These are phyloP conservation scores for Carex pumila DNA, from an alignment of 176 grass and related monocot genomes.

Conservation along the genomic window DNA sequence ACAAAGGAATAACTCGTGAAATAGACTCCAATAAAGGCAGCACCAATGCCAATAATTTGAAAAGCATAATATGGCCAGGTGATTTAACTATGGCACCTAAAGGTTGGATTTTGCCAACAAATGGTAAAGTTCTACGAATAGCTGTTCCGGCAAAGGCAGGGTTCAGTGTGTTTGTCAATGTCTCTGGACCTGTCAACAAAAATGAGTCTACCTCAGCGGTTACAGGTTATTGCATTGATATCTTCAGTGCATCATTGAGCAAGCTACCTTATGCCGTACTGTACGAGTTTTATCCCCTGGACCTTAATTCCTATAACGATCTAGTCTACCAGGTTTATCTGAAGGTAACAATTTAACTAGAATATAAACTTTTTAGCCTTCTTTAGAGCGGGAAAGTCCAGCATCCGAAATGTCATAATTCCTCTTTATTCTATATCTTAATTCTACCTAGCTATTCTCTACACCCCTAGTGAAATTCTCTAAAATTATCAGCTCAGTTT, in stretches of 20 bases:
- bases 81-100: conserved; percentile 13
- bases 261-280: conserved; percentile 26
- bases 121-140: conserved; percentile 25
- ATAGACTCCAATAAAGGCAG: background rate
- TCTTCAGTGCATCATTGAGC: conserved; percentile 46
- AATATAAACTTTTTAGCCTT: background rate
- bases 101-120: conserved; percentile 52
- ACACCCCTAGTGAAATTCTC: background rate
- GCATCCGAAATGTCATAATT: background rate
- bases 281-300: conserved; percentile 20
- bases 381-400: background rate
- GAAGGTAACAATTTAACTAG: conserved; percentile 21
- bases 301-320: conserved; percentile 29
- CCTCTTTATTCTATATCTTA: background rate
- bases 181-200: background rate
- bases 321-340: conserved; percentile 21
- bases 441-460: background rate
- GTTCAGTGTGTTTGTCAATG: conserved; percentile 58
- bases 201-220: background rate
- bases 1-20: conserved; percentile 21
- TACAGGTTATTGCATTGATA: conserved; percentile 67
- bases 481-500: background rate
- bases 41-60: conserved; percentile 11
- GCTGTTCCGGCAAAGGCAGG: conserved; percentile 56
- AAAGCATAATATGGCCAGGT: conserved; percentile 43